Percentiles rank a stretch among this genome's conserved stretches.
phyloP scores from a whole-genome alignment of 1,284 basidiomycete genomes.

The Grifola frondosa region DNA sequence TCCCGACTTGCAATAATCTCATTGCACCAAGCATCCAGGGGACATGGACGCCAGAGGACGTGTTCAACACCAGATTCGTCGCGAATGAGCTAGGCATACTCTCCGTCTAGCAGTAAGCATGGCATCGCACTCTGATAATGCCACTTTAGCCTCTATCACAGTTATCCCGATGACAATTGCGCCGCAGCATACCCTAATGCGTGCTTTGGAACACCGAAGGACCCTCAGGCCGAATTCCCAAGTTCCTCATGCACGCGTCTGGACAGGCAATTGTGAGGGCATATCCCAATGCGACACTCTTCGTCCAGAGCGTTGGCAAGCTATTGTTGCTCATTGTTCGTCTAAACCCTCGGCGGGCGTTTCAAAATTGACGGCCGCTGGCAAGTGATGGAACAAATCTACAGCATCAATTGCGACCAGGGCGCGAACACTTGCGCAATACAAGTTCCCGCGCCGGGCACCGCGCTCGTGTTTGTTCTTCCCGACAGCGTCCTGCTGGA shows the following conservation, averaged over 20 bases:
- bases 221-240: conserved; percentile 53
- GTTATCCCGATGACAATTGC: conserved; percentile 61
- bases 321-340: conserved; percentile 46
- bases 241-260: conserved; percentile 57
- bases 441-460: conserved; percentile 67
- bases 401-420: conserved; percentile 53
- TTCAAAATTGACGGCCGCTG: conserved; percentile 67
- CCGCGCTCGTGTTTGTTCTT: conserved; percentile 72
- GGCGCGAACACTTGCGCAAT: conserved; percentile 54
- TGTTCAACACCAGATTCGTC: conserved; percentile 49
- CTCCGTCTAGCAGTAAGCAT: conserved; percentile 49
- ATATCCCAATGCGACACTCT: conserved; percentile 48
- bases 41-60: conserved; percentile 43
- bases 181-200: conserved; percentile 41
- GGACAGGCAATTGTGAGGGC: conserved; percentile 42
- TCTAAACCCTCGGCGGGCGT: conserved; percentile 61
- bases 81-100: conserved; percentile 39
- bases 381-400: conserved; percentile 48
- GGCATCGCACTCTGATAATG: background rate
- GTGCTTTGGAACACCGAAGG: conserved; percentile 20
- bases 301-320: conserved; percentile 41
- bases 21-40: conserved; percentile 52
- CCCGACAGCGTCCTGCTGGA: conserved; percentile 42
- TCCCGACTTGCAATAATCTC: conserved; percentile 38
- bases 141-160: conserved; percentile 9